Base-by-base conservation (phyloP, 495 filamentous ascomycete species). In the Penicillium paradoxum region DNA sequence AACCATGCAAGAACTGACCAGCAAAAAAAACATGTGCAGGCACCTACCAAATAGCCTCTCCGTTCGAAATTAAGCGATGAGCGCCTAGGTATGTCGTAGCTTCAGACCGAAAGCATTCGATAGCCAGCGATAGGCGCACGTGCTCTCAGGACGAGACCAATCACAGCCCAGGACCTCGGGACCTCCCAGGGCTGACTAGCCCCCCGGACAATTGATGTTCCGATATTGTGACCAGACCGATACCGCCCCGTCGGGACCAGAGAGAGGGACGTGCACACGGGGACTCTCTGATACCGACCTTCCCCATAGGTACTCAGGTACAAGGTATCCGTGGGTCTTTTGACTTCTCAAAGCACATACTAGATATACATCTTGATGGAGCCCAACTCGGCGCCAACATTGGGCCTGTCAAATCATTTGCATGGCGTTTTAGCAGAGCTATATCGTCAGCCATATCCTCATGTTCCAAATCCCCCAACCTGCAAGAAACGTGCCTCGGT, bases 401-500 rank as follows among this genome's bases (percentile, higher is more conserved):
- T 46, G 27, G 56, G 51, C 19, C 57, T 65, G 42, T 60, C 68
- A 11, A 49, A 52, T 14, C 60, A 65, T 42, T 67, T 77, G 14
- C 71, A 75, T 55, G 53, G 69, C 42, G 77, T 82, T 34, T 65
- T 88, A 36, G 51, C 68, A 18, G 70, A 77, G 45, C 74, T 86
- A 18, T 62, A 73, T 56, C 64, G 72, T 15, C 68, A 79, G 48
- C 78, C 84, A 19, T 87, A 82, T 58, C 82, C 84, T 17, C 69
- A 83, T 48, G 74, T 89, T 19, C 73, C 80, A 33, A 86, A 85
- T 56, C 86, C 87, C 7, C 75, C 76, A 39, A 63, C 57, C 38
- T 79, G 80, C 63, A 80, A 77, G 48, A 87, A 84, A 65, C 77
- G 87, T 30, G 87, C 87, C 46, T 87, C 87, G 9, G 86, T 90